Conservation (phyloP, 163 green algal genomes). For the Prototheca wickerhamii region DNA sequence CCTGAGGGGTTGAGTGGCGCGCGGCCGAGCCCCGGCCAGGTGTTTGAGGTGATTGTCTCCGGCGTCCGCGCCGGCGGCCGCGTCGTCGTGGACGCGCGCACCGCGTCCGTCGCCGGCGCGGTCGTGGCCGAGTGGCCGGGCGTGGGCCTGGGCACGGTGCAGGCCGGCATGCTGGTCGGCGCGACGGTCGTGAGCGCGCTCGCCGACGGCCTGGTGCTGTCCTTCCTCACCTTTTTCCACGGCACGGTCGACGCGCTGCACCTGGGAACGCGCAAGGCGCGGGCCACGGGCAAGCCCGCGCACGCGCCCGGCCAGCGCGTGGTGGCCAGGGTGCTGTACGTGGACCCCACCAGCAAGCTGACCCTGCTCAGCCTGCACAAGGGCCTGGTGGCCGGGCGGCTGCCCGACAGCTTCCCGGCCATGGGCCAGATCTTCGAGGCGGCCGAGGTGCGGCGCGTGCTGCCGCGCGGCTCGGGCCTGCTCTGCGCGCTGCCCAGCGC, state of each 20-base stretch:
- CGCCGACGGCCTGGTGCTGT: slow-evolving; percentile 69
- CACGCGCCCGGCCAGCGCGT: slow-evolving; percentile 30
- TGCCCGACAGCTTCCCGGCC: slow-evolving; percentile 47
- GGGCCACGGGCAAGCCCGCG: slow-evolving; percentile 6
- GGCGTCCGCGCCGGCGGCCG: slow-evolving; percentile 3
- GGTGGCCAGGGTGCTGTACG: slow-evolving; percentile 72
- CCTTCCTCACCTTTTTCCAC: slow-evolving; percentile 84
- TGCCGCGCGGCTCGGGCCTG: slow-evolving; percentile 54
- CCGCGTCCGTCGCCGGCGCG: slow-evolving; percentile 22
- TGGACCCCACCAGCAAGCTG: slow-evolving; percentile 63
- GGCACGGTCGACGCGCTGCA: slow-evolving; percentile 81
- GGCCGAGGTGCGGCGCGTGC: slow-evolving; percentile 59
- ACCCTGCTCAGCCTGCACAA: slow-evolving; percentile 64
- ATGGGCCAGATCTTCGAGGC: slow-evolving; percentile 50
- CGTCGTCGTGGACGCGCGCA: slow-evolving; percentile 27
- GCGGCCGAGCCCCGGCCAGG: slow-evolving; percentile 37
- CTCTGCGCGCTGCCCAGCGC: slow-evolving; percentile 49
- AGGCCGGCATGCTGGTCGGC: slow-evolving; percentile 42
- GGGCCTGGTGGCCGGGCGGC: slow-evolving; percentile 52
- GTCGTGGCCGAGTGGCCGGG: slow-evolving; percentile 34
- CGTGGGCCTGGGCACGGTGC: slow-evolving; percentile 37
- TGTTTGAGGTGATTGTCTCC: slow-evolving; percentile 49
- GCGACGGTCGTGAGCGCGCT: slow-evolving; percentile 39
- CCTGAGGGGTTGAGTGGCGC: too few relatives aligned
- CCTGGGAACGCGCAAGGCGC: slow-evolving; percentile 27